A percentile compares a stretch with the other conserved stretches of the same genome.
phyloP scores from a whole-genome alignment of 495 filamentous ascomycete species.

The Glonium stellatum region DNA sequence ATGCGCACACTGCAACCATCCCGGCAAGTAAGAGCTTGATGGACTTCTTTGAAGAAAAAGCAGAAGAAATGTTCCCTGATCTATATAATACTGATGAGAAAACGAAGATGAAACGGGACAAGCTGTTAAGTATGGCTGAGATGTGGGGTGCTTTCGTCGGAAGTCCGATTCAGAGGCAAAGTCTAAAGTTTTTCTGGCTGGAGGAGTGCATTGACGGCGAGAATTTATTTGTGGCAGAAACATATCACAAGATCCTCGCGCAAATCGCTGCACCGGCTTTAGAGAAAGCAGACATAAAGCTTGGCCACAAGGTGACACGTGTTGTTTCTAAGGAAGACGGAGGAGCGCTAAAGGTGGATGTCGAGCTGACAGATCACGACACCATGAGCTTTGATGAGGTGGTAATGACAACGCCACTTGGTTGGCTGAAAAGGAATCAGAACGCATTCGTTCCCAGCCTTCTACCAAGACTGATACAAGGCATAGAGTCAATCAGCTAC shows the following conservation, averaged over 20 bases:
- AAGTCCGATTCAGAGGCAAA: constrained; percentile 66
- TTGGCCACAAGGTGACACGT: constrained; percentile 49
- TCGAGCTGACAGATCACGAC: constrained; percentile 51
- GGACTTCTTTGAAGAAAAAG: constrained; percentile 66
- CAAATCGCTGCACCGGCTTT: constrained; percentile 58
- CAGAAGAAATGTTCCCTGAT: constrained; percentile 35
- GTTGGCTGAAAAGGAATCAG: constrained; percentile 77
- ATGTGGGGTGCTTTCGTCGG: constrained; percentile 90
- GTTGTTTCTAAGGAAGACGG: constrained; percentile 40
- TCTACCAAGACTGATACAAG: constrained; percentile 56
- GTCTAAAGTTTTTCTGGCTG: constrained; percentile 87
- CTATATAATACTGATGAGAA: constrained; percentile 45
- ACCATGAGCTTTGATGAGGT: constrained; percentile 68
- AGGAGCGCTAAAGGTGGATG: constrained; percentile 18
- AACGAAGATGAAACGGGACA: constrained; percentile 38
- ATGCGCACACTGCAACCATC: constrained; percentile 57
- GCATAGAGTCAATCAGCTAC: constrained; percentile 75
- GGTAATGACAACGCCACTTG: constrained; percentile 76
- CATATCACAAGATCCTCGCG: constrained; percentile 70
- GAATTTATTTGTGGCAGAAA: constrained; percentile 82
- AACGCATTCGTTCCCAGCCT: constrained; percentile 64
- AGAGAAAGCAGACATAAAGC: constrained; percentile 56
- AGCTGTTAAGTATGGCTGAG: constrained; percentile 59
- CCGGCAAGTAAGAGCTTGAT: constrained; percentile 59
- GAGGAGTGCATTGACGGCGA: constrained; percentile 92